phyloP scores from a whole-genome alignment of 2,329 filamentous ascomycete genomes.

The Didymella keratinophila region DNA sequence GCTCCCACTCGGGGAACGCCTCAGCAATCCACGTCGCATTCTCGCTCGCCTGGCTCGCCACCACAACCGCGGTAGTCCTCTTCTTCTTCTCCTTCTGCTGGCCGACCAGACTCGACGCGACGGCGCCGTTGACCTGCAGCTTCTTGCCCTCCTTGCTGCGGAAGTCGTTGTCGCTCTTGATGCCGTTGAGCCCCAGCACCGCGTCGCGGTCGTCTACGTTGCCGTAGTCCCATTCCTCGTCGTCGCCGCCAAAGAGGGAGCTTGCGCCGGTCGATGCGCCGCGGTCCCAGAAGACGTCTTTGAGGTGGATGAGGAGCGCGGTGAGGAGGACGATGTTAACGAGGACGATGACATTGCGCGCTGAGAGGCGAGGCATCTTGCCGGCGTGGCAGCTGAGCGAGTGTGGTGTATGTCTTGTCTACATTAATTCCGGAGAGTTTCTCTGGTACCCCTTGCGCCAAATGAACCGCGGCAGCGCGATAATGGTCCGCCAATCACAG shows the following conservation, averaged over 20 bases:
- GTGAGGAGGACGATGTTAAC: slow-evolving; percentile 37
- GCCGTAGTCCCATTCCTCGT: slow-evolving; percentile 11
- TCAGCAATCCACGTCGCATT: slow-evolving; percentile 53
- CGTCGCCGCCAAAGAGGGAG: slow-evolving; percentile 8
- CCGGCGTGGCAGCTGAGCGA: slow-evolving; percentile 14
- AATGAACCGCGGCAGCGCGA: slow-evolving; percentile 1
- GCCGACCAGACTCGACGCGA: not conserved
- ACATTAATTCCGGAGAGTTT: not conserved
- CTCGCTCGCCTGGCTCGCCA: slow-evolving; percentile 50
- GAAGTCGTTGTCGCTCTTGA: slow-evolving; percentile 10
- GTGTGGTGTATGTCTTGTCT: slow-evolving; percentile 3
- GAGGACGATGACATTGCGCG: slow-evolving; percentile 35
- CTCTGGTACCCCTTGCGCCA: not conserved
- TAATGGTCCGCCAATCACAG: slow-evolving; percentile 8
- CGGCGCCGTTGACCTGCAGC: slow-evolving; percentile 23
- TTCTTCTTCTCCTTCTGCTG: slow-evolving; percentile 7
- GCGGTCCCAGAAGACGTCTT: slow-evolving; percentile 37
- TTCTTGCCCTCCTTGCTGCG: slow-evolving; percentile 20
- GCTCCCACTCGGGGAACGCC: slow-evolving; percentile 51
- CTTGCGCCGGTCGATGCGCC: slow-evolving; percentile 3
- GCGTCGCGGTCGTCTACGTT: slow-evolving; percentile 5
- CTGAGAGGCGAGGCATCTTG: slow-evolving; percentile 43
- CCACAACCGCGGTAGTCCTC: slow-evolving; percentile 46
- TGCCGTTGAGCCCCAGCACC: slow-evolving; percentile 8
- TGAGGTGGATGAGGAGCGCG: slow-evolving; percentile 41